phyloP scores from a whole-genome alignment of 2,329 filamentous ascomycete species.

The Colletotrichum filicis region DNA sequence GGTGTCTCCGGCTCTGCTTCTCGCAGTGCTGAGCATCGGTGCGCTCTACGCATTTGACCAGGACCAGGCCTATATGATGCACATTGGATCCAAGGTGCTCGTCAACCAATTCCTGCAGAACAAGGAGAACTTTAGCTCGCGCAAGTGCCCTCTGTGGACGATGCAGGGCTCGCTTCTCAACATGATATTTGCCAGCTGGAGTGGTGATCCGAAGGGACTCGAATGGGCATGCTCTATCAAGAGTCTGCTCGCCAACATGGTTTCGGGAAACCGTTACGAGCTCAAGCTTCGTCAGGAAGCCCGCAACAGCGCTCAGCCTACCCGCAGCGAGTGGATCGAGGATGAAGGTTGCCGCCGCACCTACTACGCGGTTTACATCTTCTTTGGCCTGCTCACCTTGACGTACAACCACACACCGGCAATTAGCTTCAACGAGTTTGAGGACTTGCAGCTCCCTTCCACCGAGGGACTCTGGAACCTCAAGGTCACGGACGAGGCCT shows the following conservation, averaged over 20 bases:
- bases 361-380: constrained; percentile 99
- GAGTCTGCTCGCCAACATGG: constrained; percentile 97
- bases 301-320: constrained; percentile 79
- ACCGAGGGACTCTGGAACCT: constrained; percentile 96
- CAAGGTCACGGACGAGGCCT: constrained; percentile 78
- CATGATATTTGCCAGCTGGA: constrained; percentile 99
- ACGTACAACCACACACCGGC: constrained; percentile 98
- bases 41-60: constrained; percentile 97
- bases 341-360: constrained; percentile 96
- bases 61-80: constrained; percentile 95
- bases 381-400: constrained; percentile 93
- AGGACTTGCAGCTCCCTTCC: constrained; percentile 90
- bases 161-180: constrained; percentile 98
- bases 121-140: constrained; percentile 98
- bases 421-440: constrained; percentile 98
- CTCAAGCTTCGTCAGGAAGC: constrained; percentile 92
- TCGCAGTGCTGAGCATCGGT: constrained; percentile 94
- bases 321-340: constrained; percentile 91
- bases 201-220: constrained; percentile 94
- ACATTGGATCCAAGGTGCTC: constrained; percentile 96
- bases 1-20: constrained; percentile 82
- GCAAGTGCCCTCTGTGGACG: constrained; percentile 96
- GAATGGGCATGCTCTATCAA: constrained; percentile 99
- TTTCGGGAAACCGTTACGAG: constrained; percentile 96
- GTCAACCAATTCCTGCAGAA: constrained; percentile 98